phyloP scores from a whole-genome alignment of 768 basidiomycete species.

The Pleurotus sapidus region DNA sequence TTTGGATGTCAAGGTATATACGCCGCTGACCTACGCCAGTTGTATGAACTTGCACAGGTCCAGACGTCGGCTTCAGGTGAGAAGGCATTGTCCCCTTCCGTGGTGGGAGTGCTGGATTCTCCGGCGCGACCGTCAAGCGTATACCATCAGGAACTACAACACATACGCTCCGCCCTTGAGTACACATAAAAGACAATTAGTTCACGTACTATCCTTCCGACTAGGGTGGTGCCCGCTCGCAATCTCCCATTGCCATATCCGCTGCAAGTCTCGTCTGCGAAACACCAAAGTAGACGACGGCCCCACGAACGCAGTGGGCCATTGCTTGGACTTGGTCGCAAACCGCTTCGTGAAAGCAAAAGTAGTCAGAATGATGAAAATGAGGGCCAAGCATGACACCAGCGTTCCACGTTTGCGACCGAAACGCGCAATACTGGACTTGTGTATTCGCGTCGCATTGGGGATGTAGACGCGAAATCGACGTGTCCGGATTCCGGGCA shows the following conservation, averaged over 20 bases:
- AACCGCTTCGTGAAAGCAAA: slow-evolving; percentile 63
- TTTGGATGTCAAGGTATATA: slow-evolving; percentile 70
- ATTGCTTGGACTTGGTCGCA: slow-evolving; percentile 57
- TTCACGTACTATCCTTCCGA: slow-evolving; percentile 62
- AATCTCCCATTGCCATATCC: slow-evolving; percentile 97
- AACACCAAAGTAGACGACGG: slow-evolving; percentile 75
- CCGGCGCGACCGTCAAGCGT: slow-evolving; percentile 48
- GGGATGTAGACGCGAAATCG: slow-evolving; percentile 56
- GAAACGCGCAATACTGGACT: slow-evolving; percentile 51
- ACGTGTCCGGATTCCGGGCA: slow-evolving; percentile 58
- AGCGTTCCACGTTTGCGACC: slow-evolving; percentile 56
- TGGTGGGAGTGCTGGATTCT: slow-evolving; percentile 76
- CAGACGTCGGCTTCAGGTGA: slow-evolving; percentile 43
- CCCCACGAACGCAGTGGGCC: slow-evolving; percentile 53
- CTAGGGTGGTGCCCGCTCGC: slow-evolving; percentile 93
- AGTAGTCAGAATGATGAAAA: slow-evolving; percentile 48
- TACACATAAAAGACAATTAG: neutral
- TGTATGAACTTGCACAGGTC: slow-evolving; percentile 52
- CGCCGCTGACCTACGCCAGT: slow-evolving; percentile 76
- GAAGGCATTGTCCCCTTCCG: slow-evolving; percentile 39
- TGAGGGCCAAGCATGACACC: slow-evolving; percentile 44
- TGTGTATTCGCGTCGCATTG: slow-evolving; percentile 60
- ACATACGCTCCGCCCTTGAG: slow-evolving; percentile 8
- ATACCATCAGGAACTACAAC: slow-evolving; percentile 68
- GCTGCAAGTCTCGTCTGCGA: slow-evolving; percentile 73